Conservation (phyloP, 2,329 filamentous ascomycete species). For the Triangularia setosa region DNA sequence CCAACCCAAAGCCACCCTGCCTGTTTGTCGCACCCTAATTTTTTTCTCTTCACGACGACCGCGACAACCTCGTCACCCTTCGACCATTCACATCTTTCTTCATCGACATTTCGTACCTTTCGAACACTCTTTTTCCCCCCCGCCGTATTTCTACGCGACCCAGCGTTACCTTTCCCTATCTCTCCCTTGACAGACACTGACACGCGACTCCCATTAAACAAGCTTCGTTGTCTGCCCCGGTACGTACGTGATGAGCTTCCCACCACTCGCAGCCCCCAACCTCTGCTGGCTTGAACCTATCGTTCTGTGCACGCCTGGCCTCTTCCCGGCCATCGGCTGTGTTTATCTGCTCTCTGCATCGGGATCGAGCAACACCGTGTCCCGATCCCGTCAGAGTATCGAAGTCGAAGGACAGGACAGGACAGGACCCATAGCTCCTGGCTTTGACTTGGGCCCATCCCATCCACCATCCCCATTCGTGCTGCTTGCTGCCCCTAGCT, state of each 20-base stretch:
- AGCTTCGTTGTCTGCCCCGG: constrained; percentile 21
- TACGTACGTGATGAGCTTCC: constrained; percentile 24
- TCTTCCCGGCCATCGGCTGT: neutral
- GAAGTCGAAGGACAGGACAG: neutral
- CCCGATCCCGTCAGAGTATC: neutral
- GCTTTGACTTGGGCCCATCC: neutral
- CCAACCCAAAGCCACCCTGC: constrained; percentile 20
- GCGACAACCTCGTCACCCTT: constrained; percentile 19
- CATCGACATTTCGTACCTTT: constrained; percentile 26
- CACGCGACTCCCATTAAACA: constrained; percentile 33
- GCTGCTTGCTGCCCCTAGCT: neutral
- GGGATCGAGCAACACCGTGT: neutral
- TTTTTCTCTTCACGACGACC: constrained; percentile 28
- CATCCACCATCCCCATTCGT: neutral
- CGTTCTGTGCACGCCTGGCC: neutral
- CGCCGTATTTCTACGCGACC: constrained; percentile 26
- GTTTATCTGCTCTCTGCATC: neutral
- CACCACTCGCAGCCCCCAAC: neutral
- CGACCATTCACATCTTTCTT: constrained; percentile 20
- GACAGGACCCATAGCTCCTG: constrained; percentile 6
- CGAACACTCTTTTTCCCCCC: constrained; percentile 26
- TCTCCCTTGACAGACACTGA: constrained; percentile 31
- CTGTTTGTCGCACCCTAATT: constrained; percentile 28
- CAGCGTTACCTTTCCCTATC: constrained; percentile 22
- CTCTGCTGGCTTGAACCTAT: neutral